phyloP scores from a whole-genome alignment of 352 stramenopile species.

The Pythium graminicola region DNA sequence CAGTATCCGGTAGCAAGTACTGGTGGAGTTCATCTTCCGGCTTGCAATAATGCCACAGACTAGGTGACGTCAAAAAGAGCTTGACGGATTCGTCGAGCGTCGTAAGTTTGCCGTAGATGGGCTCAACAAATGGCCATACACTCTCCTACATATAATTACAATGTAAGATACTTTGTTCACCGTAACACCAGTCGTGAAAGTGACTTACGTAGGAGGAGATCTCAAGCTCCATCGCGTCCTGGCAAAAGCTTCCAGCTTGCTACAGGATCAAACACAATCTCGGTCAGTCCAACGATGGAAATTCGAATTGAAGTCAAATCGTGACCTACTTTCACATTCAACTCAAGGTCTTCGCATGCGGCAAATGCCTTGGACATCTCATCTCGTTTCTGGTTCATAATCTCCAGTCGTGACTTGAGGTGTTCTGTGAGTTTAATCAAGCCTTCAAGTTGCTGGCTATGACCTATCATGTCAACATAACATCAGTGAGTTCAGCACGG shows the following conservation, averaged over 20 bases:
- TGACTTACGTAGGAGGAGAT: constrained; percentile 56
- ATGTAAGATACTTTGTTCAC: not conserved
- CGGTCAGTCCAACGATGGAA: constrained; percentile 2
- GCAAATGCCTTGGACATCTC: constrained; percentile 70
- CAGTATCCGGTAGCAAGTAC: constrained; percentile 66
- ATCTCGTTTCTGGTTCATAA: constrained; percentile 78
- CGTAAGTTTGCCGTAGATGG: constrained; percentile 64
- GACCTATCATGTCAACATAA: constrained; percentile 32
- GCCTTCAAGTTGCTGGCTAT: constrained; percentile 74
- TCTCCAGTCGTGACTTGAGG: constrained; percentile 78
- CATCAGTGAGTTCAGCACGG: not conserved
- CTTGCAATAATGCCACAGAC: constrained; percentile 83
- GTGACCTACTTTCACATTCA: constrained; percentile 64
- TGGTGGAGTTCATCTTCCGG: constrained; percentile 69
- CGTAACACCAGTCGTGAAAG: constrained; percentile 11
- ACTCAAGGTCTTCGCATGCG: constrained; percentile 59
- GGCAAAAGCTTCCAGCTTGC: constrained; percentile 72
- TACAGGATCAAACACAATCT: constrained; percentile 13
- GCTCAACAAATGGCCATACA: constrained; percentile 72
- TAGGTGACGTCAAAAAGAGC: constrained; percentile 60
- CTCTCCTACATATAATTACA: constrained; percentile 43
- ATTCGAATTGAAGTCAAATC: too few relatives aligned
- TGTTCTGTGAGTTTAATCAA: constrained; percentile 70
- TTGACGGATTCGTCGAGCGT: constrained; percentile 56
- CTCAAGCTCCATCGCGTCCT: constrained; percentile 76